Evolutionary conservation across 352 stramenopile genomes (phyloP), one percentile per base, ranked within the genome.

Genomic region (Nothophytophthora sp.): DNA sequence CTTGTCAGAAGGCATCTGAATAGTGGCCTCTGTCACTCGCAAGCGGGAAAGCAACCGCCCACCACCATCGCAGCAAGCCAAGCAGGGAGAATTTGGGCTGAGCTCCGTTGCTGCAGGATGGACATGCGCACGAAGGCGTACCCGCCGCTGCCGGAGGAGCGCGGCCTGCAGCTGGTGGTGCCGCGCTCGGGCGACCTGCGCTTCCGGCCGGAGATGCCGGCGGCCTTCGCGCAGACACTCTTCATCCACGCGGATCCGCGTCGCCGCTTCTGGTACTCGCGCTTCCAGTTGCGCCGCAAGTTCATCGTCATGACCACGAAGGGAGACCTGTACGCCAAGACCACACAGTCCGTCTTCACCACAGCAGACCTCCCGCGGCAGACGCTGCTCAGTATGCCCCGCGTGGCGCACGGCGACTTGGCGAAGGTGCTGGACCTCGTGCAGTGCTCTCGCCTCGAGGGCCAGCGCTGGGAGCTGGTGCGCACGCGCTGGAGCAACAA

Each of bases 221-320:
- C 33, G 19, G 42, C 23, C 12, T 92, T 92, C 59, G 47, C 63
- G 24, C 55, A 76, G 43, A 60, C 70, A 29, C 53, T 90, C 15
- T 63, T 65, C 25, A 76, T 92, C 45, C 81, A 92, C 50, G 67
- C 60, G 13, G 64, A 74, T 36, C 63, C 67, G 22, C 63, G 55
- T 20, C 64, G 61, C 15, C 72, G 71, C 33, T 52, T 60, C 28
- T 67, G 73, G 50, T 90, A 92, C 62, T 28, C 50, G 37, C 64
- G 64, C 22, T 92, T 92, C 42, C 44, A 81, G 23, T 43, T 92
- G 19, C 53, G 59, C 50, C 81, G 81, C 47, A 75, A 74, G 44
- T 92, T 92, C 41, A 74, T 92, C 51, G 76, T 90, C 52, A 87
- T 92, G 78, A 76, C 78, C 24, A 80, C 55, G 32, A 62, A 77